A percentile compares a stretch with the other conserved stretches of the same genome.
These are phyloP conservation scores for Emergomyces orientalis DNA, from an alignment of 2,329 filamentous ascomycete genomes.

Conservation along the genomic window DNA sequence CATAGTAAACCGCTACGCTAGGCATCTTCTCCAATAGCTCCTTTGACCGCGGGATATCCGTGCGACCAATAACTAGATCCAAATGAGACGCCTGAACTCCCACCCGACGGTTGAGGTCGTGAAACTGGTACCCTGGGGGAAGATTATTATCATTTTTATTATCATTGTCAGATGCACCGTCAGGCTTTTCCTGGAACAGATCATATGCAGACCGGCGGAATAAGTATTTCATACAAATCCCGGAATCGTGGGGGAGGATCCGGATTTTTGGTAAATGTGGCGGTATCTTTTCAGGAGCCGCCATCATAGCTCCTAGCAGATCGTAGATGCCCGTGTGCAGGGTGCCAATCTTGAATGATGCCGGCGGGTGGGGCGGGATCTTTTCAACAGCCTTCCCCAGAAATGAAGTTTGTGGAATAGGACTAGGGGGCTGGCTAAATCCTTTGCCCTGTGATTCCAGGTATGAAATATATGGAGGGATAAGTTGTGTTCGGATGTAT, in stretches of 20 bases:
- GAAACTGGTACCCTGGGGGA: constrained; percentile 27
- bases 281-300: constrained; percentile 13
- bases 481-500: constrained; percentile 21
- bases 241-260: constrained; percentile 20
- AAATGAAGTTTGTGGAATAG: neutral
- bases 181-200: neutral
- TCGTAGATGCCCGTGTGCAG: constrained; percentile 28
- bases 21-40: constrained; percentile 25
- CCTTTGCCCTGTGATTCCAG: constrained; percentile 6
- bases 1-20: constrained; percentile 29
- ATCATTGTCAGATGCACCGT: neutral
- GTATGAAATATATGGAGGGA: constrained; percentile 23
- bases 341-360: constrained; percentile 30
- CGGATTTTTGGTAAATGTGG: constrained; percentile 21
- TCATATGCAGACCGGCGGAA: constrained; percentile 21
- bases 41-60: constrained; percentile 31
- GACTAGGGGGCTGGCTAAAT: neutral
- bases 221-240: constrained; percentile 31
- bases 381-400: constrained; percentile 10
- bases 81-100: constrained; percentile 26
- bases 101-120: constrained; percentile 18
- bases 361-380: constrained; percentile 22
- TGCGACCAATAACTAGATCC: constrained; percentile 32
- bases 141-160: constrained; percentile 13
- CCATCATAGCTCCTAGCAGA: constrained; percentile 19